Percentiles rank a stretch among this genome's conserved stretches.
Conservation (phyloP, 495 filamentous ascomycete species). For the Aspergillus steynii region DNA sequence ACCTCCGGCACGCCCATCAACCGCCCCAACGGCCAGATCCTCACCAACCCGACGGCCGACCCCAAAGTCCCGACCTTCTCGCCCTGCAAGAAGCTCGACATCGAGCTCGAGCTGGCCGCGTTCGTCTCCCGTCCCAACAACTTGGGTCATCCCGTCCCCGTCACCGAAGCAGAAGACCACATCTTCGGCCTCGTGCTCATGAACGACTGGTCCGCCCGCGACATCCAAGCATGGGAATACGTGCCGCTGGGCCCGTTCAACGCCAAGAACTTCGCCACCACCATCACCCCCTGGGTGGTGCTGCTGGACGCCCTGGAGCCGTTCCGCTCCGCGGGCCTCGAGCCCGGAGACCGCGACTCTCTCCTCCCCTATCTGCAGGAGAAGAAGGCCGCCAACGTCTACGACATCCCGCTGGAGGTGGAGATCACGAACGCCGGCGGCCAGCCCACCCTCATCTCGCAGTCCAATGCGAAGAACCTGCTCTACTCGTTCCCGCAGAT, state of each 20-base stretch:
- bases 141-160: constrained; percentile 61
- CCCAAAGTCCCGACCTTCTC: constrained; percentile 63
- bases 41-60: constrained; percentile 62
- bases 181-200: constrained; percentile 88
- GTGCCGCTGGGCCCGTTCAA: constrained; percentile 85
- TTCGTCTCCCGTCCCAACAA: constrained; percentile 71
- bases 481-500: constrained; percentile 94
- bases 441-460: constrained; percentile 62
- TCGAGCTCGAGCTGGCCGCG: constrained; percentile 85
- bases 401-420: constrained; percentile 74
- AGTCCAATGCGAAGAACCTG: constrained; percentile 68
- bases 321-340: constrained; percentile 58
- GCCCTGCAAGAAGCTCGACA: constrained; percentile 69
- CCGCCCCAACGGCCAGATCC: constrained; percentile 81
- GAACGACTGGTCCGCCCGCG: constrained; percentile 94
- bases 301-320: constrained; percentile 80
- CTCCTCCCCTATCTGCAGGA: constrained; percentile 73
- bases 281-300: constrained; percentile 87
- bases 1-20: constrained; percentile 73
- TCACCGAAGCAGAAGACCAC: constrained; percentile 69
- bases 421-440: constrained; percentile 69
- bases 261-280: constrained; percentile 90
- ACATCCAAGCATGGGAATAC: constrained; percentile 92
- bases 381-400: constrained; percentile 59
- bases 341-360: constrained; percentile 57